Conservation (phyloP, 2,329 filamentous ascomycete species). For the Trichoderma gracile region DNA sequence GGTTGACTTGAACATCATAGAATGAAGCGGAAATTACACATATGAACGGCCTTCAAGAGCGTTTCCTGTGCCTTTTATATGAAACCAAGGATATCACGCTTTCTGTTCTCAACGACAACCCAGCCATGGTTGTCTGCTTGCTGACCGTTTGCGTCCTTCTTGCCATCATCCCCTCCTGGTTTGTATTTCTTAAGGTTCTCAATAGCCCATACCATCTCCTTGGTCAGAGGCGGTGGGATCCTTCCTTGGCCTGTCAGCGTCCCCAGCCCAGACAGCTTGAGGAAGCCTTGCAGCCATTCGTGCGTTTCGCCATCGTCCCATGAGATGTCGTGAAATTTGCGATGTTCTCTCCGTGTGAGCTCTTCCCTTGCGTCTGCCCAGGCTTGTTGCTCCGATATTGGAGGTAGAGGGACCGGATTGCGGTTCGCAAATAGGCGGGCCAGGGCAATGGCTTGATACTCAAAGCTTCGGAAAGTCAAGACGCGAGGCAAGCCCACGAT, state of each 20-base stretch:
- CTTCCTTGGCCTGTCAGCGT: constrained; percentile 49
- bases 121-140: not conserved
- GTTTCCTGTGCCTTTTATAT: not conserved
- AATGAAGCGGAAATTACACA: not conserved
- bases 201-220: constrained; percentile 49
- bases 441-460: constrained; percentile 57
- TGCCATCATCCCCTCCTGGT: not conserved
- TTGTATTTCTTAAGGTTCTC: constrained; percentile 50
- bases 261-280: constrained; percentile 50
- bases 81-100: constrained; percentile 20
- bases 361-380: constrained; percentile 50
- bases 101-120: constrained; percentile 13
- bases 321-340: constrained; percentile 54
- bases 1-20: not conserved
- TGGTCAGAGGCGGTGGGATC: constrained; percentile 47
- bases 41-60: not conserved
- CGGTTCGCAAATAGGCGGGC: constrained; percentile 50
- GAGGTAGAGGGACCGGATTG: constrained; percentile 43
- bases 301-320: constrained; percentile 55
- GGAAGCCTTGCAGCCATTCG: constrained; percentile 49
- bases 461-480: constrained; percentile 55
- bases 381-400: constrained; percentile 40
- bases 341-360: constrained; percentile 34
- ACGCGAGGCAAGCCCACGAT: constrained; percentile 54
- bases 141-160: not conserved